These are phyloP conservation scores for Alternaria panax DNA, from an alignment of 2,329 filamentous ascomycete species.

Conservation along the genomic window DNA sequence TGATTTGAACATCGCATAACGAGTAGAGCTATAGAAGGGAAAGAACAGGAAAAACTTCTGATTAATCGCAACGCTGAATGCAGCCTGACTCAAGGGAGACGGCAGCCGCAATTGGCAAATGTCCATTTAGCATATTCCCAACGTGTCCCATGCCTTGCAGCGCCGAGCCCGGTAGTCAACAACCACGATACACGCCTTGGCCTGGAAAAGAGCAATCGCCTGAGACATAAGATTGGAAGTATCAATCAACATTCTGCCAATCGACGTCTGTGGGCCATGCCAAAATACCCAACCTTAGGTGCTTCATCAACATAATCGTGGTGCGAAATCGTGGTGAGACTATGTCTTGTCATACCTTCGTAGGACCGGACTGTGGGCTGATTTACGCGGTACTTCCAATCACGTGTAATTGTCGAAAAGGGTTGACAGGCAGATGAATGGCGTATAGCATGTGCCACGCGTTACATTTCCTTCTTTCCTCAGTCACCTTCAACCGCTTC, in stretches of 20 bases:
- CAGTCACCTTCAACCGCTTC: conserved; percentile 53
- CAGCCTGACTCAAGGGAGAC: background rate
- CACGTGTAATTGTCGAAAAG: background rate
- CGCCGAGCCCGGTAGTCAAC: background rate
- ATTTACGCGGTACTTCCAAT: background rate
- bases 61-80: background rate
- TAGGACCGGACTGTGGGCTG: background rate
- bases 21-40: background rate
- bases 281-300: background rate
- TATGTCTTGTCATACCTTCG: background rate
- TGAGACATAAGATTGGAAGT: background rate
- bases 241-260: background rate
- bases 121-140: background rate
- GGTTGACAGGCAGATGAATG: background rate
- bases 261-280: background rate
- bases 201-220: background rate
- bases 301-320: background rate
- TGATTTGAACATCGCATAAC: background rate
- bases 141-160: background rate
- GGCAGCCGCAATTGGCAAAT: background rate
- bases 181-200: background rate
- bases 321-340: background rate
- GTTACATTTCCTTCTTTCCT: background rate
- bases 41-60: background rate
- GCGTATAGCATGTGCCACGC: background rate